Evolutionary conservation across 2,329 filamentous ascomycete genomes (phyloP), one percentile per base, ranked within the genome.

Genomic region (Hymenoscyphus repandus): DNA sequence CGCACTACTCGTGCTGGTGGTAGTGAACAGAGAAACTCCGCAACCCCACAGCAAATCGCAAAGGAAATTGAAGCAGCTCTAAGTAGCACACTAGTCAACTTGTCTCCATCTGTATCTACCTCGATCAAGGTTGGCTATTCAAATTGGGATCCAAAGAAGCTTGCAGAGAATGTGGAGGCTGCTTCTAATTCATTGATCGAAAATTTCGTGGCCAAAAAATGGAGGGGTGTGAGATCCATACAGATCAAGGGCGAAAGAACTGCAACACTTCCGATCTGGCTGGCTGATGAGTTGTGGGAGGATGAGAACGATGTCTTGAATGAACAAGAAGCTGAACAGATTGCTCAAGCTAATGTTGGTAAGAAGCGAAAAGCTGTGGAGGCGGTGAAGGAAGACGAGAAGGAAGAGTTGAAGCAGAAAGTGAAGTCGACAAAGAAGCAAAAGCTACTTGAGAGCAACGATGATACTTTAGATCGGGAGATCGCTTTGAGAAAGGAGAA

Each of bases 261-360:
- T 4, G 86, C 85, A 54, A 87, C 92, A 7, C 77, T 99, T 64
- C 93, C 93, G n/a, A 84, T 99, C 66, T 99, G 90, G 88, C 74
- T 96, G 66, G 88, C 92, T 4, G 86, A 90, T 60, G 90, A 96
- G 76, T 76, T 99, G 57, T 99, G 93, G 90, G 70, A 85, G 13
- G 88, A 93, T 53, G 78, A 82, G 54, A 84, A 89, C 55, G 81
- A 86, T 64, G 82, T 96, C 6, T 73, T 93, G 33, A 72, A 77
- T 57, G 74, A 77, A 34, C 76, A 75, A 60, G 64, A 73, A 60
- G 67, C 70, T 68, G 71, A 59, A 63, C 68, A 51, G 49, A 52
- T 56, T 31, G 45, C 50, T 13, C 34, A 62, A 48, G 49, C 63
- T 34, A 83, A 83, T 64, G 70, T 82, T 33, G 79, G 79, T 62